A percentile compares a stretch with the other conserved stretches of the same genome.
These are phyloP conservation scores for Arachis monticola DNA, from an alignment of 331 rosid species.

Conservation along the genomic window DNA sequence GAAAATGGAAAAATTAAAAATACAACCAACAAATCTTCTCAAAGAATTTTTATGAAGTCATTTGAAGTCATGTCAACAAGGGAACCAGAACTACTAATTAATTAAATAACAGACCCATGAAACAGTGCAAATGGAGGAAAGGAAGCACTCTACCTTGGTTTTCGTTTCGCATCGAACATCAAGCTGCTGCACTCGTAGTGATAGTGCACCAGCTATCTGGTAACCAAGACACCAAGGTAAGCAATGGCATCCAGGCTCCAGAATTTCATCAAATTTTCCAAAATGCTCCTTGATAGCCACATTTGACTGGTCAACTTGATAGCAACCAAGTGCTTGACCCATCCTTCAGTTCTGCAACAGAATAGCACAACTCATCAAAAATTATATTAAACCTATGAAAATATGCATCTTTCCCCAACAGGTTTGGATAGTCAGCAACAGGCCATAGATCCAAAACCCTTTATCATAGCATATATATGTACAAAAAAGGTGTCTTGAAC, in stretches of 20 bases:
- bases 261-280: conserved; percentile 66
- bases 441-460: neutral
- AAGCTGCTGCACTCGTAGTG: conserved; percentile 79
- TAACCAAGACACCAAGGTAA: conserved; percentile 82
- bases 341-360: conserved; percentile 49
- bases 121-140: neutral
- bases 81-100: neutral
- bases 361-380: conserved; percentile 25
- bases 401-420: conserved; percentile 24
- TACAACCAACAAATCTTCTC: neutral
- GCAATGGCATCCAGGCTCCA: conserved; percentile 83
- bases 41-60: neutral
- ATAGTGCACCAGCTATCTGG: conserved; percentile 64
- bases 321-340: conserved; percentile 77
- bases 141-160: conserved; percentile 62
- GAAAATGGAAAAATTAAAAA: neutral
- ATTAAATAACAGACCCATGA: conserved; percentile 7
- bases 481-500: neutral
- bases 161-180: conserved; percentile 79
- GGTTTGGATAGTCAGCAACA: neutral
- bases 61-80: neutral
- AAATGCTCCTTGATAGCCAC: conserved; percentile 73
- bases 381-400: conserved; percentile 13
- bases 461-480: neutral
- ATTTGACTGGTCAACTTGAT: conserved; percentile 71